Evolutionary conservation across 257 asterid genomes (phyloP).

Genomic region (Ajuga chamaepitys): DNA sequence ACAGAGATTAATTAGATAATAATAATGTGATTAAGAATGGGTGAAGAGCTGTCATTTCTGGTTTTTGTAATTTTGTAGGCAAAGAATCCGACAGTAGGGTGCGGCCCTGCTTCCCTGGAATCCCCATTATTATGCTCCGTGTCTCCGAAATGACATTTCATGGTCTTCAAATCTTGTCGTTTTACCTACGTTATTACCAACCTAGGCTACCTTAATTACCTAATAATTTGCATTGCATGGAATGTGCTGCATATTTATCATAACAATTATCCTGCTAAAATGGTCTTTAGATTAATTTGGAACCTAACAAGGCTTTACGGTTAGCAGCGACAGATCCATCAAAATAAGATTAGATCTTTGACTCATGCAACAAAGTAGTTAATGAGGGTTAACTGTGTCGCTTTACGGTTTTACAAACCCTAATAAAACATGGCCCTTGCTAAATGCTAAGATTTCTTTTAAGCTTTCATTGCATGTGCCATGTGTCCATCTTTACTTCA

Average conservation of each 20-base stretch:
- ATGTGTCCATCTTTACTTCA: slow-evolving; percentile 12
- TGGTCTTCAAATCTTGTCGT: slow-evolving; percentile 4
- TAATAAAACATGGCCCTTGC: slow-evolving; percentile 41
- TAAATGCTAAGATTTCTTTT: slow-evolving; percentile 15
- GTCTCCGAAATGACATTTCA: slow-evolving; percentile 39
- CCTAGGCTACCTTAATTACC: too few relatives aligned
- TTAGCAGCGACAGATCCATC: too few relatives aligned
- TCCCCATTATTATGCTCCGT: slow-evolving; percentile 42
- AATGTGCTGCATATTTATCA: too few relatives aligned
- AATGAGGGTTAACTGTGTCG: slow-evolving; percentile 14
- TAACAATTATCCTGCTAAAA: too few relatives aligned
- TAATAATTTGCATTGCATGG: too few relatives aligned
- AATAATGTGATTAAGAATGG: slow-evolving; percentile 10
- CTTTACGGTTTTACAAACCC: slow-evolving; percentile 31
- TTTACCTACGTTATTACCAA: neutral
- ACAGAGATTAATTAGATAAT: slow-evolving; percentile 1
- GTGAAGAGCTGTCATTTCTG: slow-evolving; percentile 44
- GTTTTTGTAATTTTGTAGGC: slow-evolving; percentile 22
- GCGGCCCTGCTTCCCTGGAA: slow-evolving; percentile 35
- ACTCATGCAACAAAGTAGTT: neutral
- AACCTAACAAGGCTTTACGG: too few relatives aligned
- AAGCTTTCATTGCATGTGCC: slow-evolving; percentile 36
- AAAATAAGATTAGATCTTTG: too few relatives aligned
- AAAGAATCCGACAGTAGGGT: slow-evolving; percentile 48
- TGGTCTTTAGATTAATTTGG: too few relatives aligned